phyloP scores from a whole-genome alignment of 1,139 yeast species.

The Kodamaea anthophila region DNA sequence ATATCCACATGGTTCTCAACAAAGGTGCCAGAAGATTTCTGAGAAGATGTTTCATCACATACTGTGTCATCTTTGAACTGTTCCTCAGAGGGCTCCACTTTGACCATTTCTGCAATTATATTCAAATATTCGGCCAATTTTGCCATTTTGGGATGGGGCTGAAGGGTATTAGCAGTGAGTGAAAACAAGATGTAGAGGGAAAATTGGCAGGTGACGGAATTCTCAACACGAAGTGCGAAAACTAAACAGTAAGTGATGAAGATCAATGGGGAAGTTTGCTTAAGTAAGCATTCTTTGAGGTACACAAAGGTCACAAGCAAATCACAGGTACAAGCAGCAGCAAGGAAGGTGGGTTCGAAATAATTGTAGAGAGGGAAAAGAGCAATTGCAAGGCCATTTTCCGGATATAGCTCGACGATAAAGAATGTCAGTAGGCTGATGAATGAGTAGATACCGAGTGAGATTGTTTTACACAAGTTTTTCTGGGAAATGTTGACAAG shows the following conservation, averaged over 20 bases:
- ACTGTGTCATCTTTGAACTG: not conserved
- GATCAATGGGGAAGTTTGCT: constrained; percentile 17
- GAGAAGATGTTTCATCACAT: not conserved
- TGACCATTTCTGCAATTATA: constrained; percentile 3
- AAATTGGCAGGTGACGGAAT: constrained; percentile 33
- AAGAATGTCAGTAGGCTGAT: constrained; percentile 35
- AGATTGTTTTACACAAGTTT: constrained; percentile 32
- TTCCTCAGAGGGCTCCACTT: constrained; percentile 1
- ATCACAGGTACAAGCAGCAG: constrained; percentile 36
- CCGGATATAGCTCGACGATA: constrained; percentile 31
- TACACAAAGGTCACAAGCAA: constrained; percentile 25
- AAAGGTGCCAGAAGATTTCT: not conserved
- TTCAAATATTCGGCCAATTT: constrained; percentile 3
- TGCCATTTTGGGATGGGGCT: not conserved
- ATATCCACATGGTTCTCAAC: constrained; percentile 1
- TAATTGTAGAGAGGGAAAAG: constrained; percentile 27
- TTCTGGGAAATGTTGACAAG: constrained; percentile 21
- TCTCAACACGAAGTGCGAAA: constrained; percentile 37
- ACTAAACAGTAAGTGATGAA: constrained; percentile 31
- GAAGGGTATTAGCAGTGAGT: constrained; percentile 12
- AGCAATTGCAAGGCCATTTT: constrained; percentile 24
- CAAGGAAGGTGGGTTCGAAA: constrained; percentile 31
- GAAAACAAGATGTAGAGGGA: constrained; percentile 22
- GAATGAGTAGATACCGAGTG: constrained; percentile 42
- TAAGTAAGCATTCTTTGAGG: constrained; percentile 19